Conservation (phyloP, 768 basidiomycete genomes). For the Suillus subalutaceus region DNA sequence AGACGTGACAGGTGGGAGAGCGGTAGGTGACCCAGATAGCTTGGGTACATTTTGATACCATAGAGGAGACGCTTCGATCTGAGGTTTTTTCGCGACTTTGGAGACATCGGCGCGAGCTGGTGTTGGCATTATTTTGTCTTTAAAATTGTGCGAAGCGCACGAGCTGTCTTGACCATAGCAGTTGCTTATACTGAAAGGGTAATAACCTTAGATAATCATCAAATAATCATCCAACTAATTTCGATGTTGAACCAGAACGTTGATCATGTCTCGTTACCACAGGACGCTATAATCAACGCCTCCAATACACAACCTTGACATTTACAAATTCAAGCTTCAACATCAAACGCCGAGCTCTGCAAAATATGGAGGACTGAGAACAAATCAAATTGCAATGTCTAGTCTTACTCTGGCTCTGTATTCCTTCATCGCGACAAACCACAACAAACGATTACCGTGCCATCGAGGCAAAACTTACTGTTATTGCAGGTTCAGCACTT, state of each 20-base stretch:
- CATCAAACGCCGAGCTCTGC: slow-evolving; percentile 34
- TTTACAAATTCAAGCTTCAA: not conserved
- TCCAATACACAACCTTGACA: not conserved
- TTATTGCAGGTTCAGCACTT: not conserved
- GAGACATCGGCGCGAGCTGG: slow-evolving; percentile 11
- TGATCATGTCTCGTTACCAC: no score
- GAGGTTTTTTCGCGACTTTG: slow-evolving; percentile 14
- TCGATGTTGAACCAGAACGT: no score
- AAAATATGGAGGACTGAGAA: slow-evolving; percentile 46
- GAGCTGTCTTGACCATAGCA: no score
- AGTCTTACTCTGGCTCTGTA: no score
- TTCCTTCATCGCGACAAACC: not conserved
- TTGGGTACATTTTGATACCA: slow-evolving; percentile 58
- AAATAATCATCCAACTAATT: no score
- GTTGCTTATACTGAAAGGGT: no score
- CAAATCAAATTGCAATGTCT: no score
- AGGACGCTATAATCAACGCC: no score
- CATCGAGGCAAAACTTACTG: not conserved
- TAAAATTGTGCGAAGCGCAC: not conserved
- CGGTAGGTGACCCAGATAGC: slow-evolving; percentile 36
- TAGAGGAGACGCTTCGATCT: slow-evolving; percentile 42
- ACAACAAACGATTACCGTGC: not conserved
- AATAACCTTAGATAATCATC: no score
- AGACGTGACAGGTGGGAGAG: slow-evolving; percentile 40
- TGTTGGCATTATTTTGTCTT: slow-evolving; percentile 15